These are phyloP conservation scores for Pezicula radicicola DNA, from an alignment of 2,329 filamentous ascomycete genomes.

Conservation along the genomic window DNA sequence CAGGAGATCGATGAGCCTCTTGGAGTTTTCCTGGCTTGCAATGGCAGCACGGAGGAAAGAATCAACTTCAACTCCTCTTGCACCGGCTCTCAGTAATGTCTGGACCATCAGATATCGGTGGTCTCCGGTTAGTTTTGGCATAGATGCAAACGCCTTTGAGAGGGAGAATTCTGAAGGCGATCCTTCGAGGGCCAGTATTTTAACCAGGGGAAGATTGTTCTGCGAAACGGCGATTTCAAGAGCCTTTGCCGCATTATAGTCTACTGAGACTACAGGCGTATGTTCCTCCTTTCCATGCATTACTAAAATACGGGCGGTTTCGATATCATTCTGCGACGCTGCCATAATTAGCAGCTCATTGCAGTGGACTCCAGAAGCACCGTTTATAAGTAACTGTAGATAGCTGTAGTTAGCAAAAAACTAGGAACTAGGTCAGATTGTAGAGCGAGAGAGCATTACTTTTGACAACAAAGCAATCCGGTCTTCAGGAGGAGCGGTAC, in stretches of 20 bases:
- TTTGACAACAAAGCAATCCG: constrained; percentile 4
- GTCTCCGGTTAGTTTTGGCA: constrained; percentile 5
- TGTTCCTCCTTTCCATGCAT: constrained; percentile 9
- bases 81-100: constrained; percentile 11
- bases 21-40: constrained; percentile 1
- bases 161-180: constrained; percentile 10
- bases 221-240: constrained; percentile 14
- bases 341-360: constrained; percentile 18
- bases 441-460: neutral
- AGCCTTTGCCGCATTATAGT: constrained; percentile 20
- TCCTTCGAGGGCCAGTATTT: constrained; percentile 11
- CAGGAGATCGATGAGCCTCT: constrained; percentile 11
- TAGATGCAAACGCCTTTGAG: constrained; percentile 9
- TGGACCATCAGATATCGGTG: constrained; percentile 8
- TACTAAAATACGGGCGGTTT: constrained; percentile 17
- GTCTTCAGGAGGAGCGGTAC: constrained; percentile 1
- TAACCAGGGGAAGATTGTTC: constrained; percentile 9
- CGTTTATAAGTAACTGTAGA: constrained; percentile 14
- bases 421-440: neutral
- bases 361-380: constrained; percentile 18
- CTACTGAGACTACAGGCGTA: constrained; percentile 17
- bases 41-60: constrained; percentile 6
- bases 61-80: constrained; percentile 11
- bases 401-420: neutral
- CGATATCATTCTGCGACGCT: constrained; percentile 17